phyloP scores from a whole-genome alignment of 257 asterid genomes.

The Solanum medicagineum region DNA sequence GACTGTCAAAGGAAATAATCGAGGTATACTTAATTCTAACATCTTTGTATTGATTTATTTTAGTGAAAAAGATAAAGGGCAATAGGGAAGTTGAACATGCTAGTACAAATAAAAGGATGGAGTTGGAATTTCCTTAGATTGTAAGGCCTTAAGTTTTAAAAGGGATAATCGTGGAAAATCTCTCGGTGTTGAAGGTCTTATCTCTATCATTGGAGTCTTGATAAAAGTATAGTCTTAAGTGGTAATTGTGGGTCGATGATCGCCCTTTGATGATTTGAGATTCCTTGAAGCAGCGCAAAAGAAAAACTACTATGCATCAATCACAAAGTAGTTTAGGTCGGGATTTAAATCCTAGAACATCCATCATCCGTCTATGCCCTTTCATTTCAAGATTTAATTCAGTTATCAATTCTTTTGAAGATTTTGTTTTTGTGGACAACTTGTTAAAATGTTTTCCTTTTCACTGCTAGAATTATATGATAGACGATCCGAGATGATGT shows the following conservation, averaged over 20 bases:
- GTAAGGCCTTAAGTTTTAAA: neutral
- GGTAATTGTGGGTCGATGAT: neutral
- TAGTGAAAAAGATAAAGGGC: neutral
- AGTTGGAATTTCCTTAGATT: neutral
- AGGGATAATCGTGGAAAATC: neutral
- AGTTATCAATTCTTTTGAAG: neutral
- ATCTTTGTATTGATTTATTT: neutral
- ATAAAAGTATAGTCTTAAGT: neutral
- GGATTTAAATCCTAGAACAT: neutral
- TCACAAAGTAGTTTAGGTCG: neutral
- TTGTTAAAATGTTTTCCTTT: neutral
- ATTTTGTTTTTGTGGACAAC: neutral
- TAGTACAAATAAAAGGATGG: neutral
- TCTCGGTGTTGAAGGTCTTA: neutral
- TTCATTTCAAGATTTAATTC: neutral
- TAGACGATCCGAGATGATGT: neutral
- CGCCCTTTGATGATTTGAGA: neutral
- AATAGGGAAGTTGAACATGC: neutral
- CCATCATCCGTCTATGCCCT: neutral
- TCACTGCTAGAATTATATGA: neutral
- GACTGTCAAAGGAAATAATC: conserved; percentile 60
- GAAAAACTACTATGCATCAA: neutral
- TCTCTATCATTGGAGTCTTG: neutral
- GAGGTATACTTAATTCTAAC: conserved; percentile 32
- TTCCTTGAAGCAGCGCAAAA: neutral